A percentile compares a stretch with the other conserved stretches of the same genome.
Conservation (phyloP, 225 moss, liverwort and hornwort species). For the Climacium dendroides region DNA sequence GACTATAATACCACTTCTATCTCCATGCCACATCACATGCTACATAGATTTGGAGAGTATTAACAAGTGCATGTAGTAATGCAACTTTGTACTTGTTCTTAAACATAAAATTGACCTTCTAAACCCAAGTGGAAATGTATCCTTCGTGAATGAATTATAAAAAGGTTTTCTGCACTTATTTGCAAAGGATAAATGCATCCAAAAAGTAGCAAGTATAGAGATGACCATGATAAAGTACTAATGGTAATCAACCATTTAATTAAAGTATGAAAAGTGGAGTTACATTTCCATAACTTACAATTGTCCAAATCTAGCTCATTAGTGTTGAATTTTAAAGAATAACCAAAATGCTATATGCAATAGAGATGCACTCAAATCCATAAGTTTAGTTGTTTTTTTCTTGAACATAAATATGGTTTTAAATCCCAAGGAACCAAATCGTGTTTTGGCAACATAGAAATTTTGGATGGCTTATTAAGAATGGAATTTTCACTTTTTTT, state of each 20-base stretch:
- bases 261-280: background rate
- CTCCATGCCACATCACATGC: too few species aligned
- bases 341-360: background rate
- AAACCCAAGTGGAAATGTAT: too few species aligned
- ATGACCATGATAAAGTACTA: background rate
- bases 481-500: too few species aligned
- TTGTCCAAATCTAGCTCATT: background rate
- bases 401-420: background rate
- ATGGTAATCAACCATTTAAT: rapidly evolving
- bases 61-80: too few species aligned
- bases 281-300: background rate
- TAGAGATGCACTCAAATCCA: background rate
- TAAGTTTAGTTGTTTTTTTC: background rate
- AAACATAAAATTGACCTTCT: too few species aligned
- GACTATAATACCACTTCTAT: too few species aligned
- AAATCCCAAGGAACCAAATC: too few species aligned
- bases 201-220: background rate
- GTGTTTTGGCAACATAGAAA: too few species aligned
- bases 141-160: background rate
- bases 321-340: background rate
- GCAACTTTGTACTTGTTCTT: too few species aligned
- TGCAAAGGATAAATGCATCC: background rate
- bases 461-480: too few species aligned
- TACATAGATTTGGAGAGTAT: too few species aligned
- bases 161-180: background rate